A percentile compares a stretch with the other conserved stretches of the same genome.
phyloP scores from a whole-genome alignment of 2,329 filamentous ascomycete species.

The Botryotinia calthae region DNA sequence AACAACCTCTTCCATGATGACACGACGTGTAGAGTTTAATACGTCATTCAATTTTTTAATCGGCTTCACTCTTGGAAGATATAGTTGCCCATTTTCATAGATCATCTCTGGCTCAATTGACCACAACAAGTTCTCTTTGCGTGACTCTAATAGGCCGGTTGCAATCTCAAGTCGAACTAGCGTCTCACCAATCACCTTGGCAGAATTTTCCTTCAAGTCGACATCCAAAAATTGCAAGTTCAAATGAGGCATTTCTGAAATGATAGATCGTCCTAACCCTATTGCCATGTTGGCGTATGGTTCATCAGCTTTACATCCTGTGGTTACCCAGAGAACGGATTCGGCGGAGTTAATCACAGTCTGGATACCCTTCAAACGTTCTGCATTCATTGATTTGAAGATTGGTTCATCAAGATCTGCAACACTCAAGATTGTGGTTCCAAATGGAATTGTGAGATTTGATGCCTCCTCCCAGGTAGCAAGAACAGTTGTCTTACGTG shows the following conservation, averaged over 20 bases:
- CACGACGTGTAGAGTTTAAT: slow-evolving; percentile 22
- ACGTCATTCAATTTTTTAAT: slow-evolving; percentile 20
- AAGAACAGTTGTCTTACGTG: slow-evolving; percentile 7
- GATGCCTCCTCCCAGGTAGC: slow-evolving; percentile 2
- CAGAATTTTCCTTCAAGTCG: slow-evolving; percentile 14
- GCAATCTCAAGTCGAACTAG: slow-evolving; percentile 14
- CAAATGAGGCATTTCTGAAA: slow-evolving; percentile 28
- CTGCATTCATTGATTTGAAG: slow-evolving; percentile 9
- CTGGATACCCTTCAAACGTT: slow-evolving; percentile 9
- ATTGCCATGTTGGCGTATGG: slow-evolving; percentile 27
- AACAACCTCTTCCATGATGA: slow-evolving; percentile 22
- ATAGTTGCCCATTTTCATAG: slow-evolving; percentile 19
- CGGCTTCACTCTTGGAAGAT: slow-evolving; percentile 26
- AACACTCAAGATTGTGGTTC: slow-evolving; percentile 27
- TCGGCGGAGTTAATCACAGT: slow-evolving; percentile 7
- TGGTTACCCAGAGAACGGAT: slow-evolving; percentile 28
- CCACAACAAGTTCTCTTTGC: slow-evolving; percentile 21
- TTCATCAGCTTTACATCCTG: slow-evolving; percentile 18
- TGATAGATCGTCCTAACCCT: slow-evolving; percentile 26
- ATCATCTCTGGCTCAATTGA: slow-evolving; percentile 27
- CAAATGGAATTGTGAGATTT: slow-evolving; percentile 10
- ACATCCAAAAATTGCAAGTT: slow-evolving; percentile 28
- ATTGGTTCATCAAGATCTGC: slow-evolving; percentile 38
- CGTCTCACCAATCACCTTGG: slow-evolving; percentile 25
- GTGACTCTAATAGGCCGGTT: background rate